phyloP scores from a whole-genome alignment of 2,329 filamentous ascomycete genomes.

The Metarhizium rileyi region DNA sequence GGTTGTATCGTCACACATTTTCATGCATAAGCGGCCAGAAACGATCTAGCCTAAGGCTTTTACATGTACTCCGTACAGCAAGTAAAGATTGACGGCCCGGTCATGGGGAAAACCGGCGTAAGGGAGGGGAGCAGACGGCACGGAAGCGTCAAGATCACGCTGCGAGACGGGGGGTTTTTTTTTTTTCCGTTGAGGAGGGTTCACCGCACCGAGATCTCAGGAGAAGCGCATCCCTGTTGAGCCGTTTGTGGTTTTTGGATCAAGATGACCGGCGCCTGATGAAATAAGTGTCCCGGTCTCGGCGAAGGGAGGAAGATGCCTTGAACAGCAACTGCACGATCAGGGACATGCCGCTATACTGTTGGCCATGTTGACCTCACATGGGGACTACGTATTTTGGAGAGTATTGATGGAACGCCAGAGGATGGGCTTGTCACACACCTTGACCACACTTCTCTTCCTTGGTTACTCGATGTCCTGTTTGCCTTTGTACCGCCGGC shows the following conservation, averaged over 20 bases:
- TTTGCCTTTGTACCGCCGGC: too few species aligned
- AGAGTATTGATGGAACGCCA: background rate
- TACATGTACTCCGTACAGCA: background rate
- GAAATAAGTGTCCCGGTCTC: too few species aligned
- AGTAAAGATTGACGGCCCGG: background rate
- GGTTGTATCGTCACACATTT: background rate
- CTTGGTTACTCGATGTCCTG: background rate
- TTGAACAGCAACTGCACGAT: too few species aligned
- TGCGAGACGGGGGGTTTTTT: background rate
- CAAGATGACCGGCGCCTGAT: too few species aligned
- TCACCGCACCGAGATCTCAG: too few species aligned
- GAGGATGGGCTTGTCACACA: background rate
- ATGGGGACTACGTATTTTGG: too few species aligned
- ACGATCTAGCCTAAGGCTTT: background rate
- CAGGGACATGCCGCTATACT: too few species aligned
- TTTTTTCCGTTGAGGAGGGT: too few species aligned
- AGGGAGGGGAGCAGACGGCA: background rate
- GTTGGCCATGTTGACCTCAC: too few species aligned
- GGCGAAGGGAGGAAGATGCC: background rate
- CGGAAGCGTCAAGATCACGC: background rate
- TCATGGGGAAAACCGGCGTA: background rate
- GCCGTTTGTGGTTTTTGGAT: too few species aligned
- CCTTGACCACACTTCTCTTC: background rate
- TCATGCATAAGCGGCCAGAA: background rate
- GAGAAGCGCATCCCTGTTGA: too few species aligned